These are phyloP conservation scores for Cadophora luteo-olivacea DNA, from an alignment of 2,329 filamentous ascomycete genomes.

Conservation along the genomic window DNA sequence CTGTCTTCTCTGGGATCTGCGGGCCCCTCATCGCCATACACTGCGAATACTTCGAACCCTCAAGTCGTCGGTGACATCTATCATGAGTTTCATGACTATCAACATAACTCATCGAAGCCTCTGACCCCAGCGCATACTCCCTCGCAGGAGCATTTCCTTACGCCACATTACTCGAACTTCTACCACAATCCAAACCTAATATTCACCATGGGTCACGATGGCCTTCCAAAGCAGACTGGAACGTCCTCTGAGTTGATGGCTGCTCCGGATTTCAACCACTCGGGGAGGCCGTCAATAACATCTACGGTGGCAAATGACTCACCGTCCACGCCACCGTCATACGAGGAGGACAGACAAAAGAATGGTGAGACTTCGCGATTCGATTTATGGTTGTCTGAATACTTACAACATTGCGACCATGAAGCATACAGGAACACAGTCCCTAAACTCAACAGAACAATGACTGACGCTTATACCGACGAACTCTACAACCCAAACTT, in stretches of 20 bases:
- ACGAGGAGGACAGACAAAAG: constrained; percentile 59
- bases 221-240: constrained; percentile 34
- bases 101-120: constrained; percentile 42
- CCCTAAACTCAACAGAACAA: constrained; percentile 83
- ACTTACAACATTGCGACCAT: constrained; percentile 65
- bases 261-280: constrained; percentile 40
- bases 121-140: constrained; percentile 45
- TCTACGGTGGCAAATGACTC: constrained; percentile 68
- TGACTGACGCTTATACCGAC: constrained; percentile 85
- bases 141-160: constrained; percentile 41
- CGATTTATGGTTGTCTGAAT: constrained; percentile 61
- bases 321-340: constrained; percentile 60
- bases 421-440: constrained; percentile 61
- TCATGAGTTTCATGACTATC: constrained; percentile 48
- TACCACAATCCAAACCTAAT: constrained; percentile 44
- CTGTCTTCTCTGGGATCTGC: constrained; percentile 66
- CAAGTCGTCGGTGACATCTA: constrained; percentile 59
- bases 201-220: constrained; percentile 40
- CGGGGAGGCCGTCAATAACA: constrained; percentile 54
- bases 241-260: constrained; percentile 43
- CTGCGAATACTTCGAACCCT: constrained; percentile 60
- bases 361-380: constrained; percentile 57
- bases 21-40: constrained; percentile 65
- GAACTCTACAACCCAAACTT: constrained; percentile 81
- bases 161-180: constrained; percentile 49